Conservation (phyloP, 495 filamentous ascomycete genomes). For the Parathielavia hyrcaniae region DNA sequence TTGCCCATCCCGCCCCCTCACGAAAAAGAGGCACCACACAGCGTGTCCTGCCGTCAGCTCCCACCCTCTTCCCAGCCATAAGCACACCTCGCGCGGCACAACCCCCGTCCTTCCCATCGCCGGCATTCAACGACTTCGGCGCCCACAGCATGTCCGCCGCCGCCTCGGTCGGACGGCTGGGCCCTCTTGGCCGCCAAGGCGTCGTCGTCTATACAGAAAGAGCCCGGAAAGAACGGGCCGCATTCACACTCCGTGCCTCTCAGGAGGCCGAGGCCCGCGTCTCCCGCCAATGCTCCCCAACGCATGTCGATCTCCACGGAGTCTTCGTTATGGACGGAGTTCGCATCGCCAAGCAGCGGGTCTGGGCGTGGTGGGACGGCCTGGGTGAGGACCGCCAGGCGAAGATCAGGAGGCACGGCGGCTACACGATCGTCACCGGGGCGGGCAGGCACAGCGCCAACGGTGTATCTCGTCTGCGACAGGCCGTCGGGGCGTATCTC, state of each 20-base stretch:
- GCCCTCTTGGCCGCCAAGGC: slow-evolving; percentile 38
- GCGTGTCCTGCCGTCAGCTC: background rate
- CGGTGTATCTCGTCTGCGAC: slow-evolving; percentile 66
- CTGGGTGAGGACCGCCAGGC: slow-evolving; percentile 50
- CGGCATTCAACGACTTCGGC: slow-evolving; percentile 1
- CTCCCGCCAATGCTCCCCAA: slow-evolving; percentile 49
- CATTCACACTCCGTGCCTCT: slow-evolving; percentile 23
- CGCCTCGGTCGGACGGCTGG: slow-evolving; percentile 31
- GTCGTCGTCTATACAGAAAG: slow-evolving; percentile 36
- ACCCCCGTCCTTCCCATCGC: background rate
- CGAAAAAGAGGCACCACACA: background rate
- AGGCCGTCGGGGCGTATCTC: slow-evolving; percentile 73
- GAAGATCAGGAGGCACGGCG: slow-evolving; percentile 33
- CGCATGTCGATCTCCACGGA: slow-evolving; percentile 73
- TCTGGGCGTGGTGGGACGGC: slow-evolving; percentile 72
- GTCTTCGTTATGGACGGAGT: slow-evolving; percentile 72
- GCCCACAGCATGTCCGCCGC: slow-evolving; percentile 24
- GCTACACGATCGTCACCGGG: slow-evolving; percentile 73
- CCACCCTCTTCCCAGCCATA: background rate
- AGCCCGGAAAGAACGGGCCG: slow-evolving; percentile 25
- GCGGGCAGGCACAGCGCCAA: slow-evolving; percentile 70
- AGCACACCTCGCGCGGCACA: background rate
- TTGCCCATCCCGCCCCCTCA: background rate
- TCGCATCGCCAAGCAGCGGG: slow-evolving; percentile 61
- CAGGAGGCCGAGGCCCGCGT: slow-evolving; percentile 55